A percentile compares a stretch with the other conserved stretches of the same genome.
These are phyloP conservation scores for Nannizziopsis barbatae DNA, from an alignment of 2,329 filamentous ascomycete genomes.

Conservation along the genomic window DNA sequence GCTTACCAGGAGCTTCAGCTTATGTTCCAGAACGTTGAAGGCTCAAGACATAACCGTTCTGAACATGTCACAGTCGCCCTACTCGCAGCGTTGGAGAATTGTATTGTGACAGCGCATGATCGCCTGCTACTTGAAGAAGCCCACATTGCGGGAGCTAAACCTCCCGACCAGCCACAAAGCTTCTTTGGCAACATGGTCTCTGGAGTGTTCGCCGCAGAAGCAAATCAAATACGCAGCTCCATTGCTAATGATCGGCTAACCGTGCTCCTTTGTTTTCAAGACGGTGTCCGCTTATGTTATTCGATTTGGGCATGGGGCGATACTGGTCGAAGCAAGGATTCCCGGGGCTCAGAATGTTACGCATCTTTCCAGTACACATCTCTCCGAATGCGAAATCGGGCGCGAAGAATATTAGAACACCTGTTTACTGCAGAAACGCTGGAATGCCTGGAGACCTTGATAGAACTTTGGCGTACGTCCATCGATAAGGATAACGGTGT, in stretches of 20 bases:
- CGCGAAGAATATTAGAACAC: slow-evolving; percentile 78
- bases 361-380: slow-evolving; percentile 89
- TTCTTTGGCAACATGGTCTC: slow-evolving; percentile 94
- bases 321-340: slow-evolving; percentile 32
- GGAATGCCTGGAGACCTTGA: slow-evolving; percentile 84
- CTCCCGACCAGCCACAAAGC: slow-evolving; percentile 69
- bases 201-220: slow-evolving; percentile 72
- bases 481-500: slow-evolving; percentile 38
- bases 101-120: slow-evolving; percentile 77
- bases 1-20: slow-evolving; percentile 60
- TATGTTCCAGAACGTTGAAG: slow-evolving; percentile 32
- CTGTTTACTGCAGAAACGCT: slow-evolving; percentile 84
- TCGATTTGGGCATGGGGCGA: slow-evolving; percentile 89
- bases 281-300: slow-evolving; percentile 85
- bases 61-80: slow-evolving; percentile 58
- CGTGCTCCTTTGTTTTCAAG: slow-evolving; percentile 90
- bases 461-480: slow-evolving; percentile 64
- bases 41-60: slow-evolving; percentile 40
- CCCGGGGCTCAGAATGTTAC: slow-evolving; percentile 54
- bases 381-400: slow-evolving; percentile 77
- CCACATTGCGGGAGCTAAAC: slow-evolving; percentile 56
- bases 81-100: slow-evolving; percentile 84
- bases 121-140: slow-evolving; percentile 66
- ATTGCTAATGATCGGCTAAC: slow-evolving; percentile 91
- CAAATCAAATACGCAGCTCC: slow-evolving; percentile 62